Evolutionary conservation across 1,284 basidiomycete species (phyloP).

Genomic region (Cystobasidiaceae sp.): DNA sequence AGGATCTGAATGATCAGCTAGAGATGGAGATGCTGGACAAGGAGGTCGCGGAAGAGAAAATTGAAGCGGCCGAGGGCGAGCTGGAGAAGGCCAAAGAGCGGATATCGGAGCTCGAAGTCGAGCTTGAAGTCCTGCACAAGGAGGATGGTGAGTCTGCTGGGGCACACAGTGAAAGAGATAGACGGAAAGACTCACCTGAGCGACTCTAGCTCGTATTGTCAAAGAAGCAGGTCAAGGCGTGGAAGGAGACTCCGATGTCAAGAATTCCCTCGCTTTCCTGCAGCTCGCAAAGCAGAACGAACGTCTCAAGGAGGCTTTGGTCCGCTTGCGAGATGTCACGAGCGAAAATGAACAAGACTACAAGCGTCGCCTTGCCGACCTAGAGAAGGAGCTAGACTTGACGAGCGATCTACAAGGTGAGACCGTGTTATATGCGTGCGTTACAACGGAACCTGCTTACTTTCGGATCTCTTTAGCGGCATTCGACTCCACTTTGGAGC

Average conservation of each 20-base stretch:
- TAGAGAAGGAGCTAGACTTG: slow-evolving; percentile 73
- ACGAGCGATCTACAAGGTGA: slow-evolving; percentile 47
- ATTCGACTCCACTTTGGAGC: slow-evolving; percentile 71
- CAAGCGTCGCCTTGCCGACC: slow-evolving; percentile 69
- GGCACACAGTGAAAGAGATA: too few species aligned
- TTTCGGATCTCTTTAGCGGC: slow-evolving; percentile 64
- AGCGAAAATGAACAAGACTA: slow-evolving; percentile 83
- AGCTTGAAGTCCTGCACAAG: slow-evolving; percentile 69
- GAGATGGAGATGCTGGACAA: slow-evolving; percentile 95
- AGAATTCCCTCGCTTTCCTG: slow-evolving; percentile 68
- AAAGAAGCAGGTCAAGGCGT: slow-evolving; percentile 31
- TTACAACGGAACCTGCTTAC: slow-evolving; percentile 35
- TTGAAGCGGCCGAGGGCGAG: slow-evolving; percentile 72
- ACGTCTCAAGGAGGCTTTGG: slow-evolving; percentile 84
- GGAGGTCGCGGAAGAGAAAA: slow-evolving; percentile 92
- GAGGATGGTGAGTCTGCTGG: slow-evolving; percentile 49
- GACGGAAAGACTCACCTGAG: too few species aligned
- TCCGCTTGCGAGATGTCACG: slow-evolving; percentile 78
- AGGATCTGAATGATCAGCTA: slow-evolving; percentile 77
- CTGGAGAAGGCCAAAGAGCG: slow-evolving; percentile 70
- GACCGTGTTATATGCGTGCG: not conserved
- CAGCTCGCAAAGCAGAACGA: slow-evolving; percentile 97
- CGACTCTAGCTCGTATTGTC: slow-evolving; percentile 37
- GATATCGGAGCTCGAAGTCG: slow-evolving; percentile 74
- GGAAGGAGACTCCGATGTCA: slow-evolving; percentile 38